These are phyloP conservation scores for Hygrophila difformis DNA, from an alignment of 257 asterid species.

Conservation along the genomic window DNA sequence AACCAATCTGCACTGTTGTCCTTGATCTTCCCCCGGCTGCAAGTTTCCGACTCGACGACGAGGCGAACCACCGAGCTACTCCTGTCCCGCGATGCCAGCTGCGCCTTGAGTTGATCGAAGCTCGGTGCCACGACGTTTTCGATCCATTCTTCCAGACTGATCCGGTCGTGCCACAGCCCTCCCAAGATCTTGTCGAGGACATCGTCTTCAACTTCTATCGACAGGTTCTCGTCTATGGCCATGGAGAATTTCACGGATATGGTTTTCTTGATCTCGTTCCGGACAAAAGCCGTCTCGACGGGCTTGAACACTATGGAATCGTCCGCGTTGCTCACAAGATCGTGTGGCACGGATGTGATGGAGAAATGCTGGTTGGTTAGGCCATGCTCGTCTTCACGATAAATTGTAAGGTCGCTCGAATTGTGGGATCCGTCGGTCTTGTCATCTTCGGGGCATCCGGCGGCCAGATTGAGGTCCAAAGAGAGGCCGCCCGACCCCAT, in stretches of 20 bases:
- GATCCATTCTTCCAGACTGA: conserved; percentile 60
- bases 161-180: conserved; percentile 63
- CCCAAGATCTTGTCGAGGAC: conserved; percentile 61
- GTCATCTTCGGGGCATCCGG: conserved; percentile 36
- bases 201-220: conserved; percentile 53
- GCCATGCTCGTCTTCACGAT: conserved; percentile 58
- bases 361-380: conserved; percentile 27
- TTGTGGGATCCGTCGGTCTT: conserved; percentile 46
- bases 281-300: conserved; percentile 39
- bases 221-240: conserved; percentile 32
- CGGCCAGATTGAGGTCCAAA: conserved; percentile 64
- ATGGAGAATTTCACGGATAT: conserved; percentile 46
- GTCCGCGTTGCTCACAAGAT: conserved; percentile 48
- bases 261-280: conserved; percentile 71
- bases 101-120: conserved; percentile 39
- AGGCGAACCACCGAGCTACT: conserved; percentile 34
- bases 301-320: conserved; percentile 78
- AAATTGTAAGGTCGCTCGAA: conserved; percentile 52
- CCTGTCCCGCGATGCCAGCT: conserved; percentile 18
- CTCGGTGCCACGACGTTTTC: conserved; percentile 51
- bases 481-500: conserved; percentile 29
- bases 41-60: conserved; percentile 38
- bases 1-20: conserved; percentile 49
- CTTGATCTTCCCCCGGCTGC: conserved; percentile 24
- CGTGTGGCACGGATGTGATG: conserved; percentile 61